Conservation (phyloP, 2,329 filamentous ascomycete species). For the Paramyrothecium roridum region DNA sequence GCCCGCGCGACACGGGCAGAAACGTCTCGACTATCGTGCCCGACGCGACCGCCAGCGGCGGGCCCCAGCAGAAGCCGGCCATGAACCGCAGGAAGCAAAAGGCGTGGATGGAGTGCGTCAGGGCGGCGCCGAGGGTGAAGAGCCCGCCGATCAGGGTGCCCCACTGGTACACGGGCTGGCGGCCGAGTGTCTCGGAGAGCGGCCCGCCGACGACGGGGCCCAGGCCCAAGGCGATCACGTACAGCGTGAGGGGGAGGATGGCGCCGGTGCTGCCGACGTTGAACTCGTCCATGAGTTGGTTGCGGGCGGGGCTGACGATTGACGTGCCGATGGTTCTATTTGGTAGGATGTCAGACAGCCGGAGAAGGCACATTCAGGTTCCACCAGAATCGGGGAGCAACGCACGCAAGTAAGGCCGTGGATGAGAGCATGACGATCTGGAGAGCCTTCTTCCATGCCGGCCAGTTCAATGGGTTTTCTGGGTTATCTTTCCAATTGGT, state of each 20-base stretch:
- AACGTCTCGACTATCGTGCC: constrained; percentile 50
- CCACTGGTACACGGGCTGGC: constrained; percentile 48
- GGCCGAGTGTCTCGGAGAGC: constrained; percentile 54
- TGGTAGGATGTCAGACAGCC: not conserved
- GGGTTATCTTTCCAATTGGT: constrained; percentile 32
- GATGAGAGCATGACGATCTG: constrained; percentile 34
- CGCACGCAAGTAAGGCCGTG: constrained; percentile 39
- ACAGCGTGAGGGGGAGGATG: constrained; percentile 57
- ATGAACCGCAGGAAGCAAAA: constrained; percentile 55
- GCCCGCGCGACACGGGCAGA: constrained; percentile 34
- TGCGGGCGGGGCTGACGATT: constrained; percentile 45
- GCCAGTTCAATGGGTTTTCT: constrained; percentile 52
- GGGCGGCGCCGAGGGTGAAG: constrained; percentile 54
- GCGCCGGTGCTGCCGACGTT: constrained; percentile 50
- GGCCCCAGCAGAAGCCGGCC: constrained; percentile 48
- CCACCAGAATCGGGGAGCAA: too few relatives aligned
- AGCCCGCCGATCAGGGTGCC: constrained; percentile 45
- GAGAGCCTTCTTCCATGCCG: constrained; percentile 33
- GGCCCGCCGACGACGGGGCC: constrained; percentile 60
- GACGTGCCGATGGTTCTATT: constrained; percentile 51
- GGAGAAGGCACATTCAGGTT: not conserved
- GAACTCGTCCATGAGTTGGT: constrained; percentile 49
- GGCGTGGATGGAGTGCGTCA: constrained; percentile 45
- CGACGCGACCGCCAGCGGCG: constrained; percentile 44
- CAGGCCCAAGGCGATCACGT: constrained; percentile 56